These are phyloP conservation scores for Paecilomyces variotii DNA, from an alignment of 2,329 filamentous ascomycete species.

Conservation along the genomic window DNA sequence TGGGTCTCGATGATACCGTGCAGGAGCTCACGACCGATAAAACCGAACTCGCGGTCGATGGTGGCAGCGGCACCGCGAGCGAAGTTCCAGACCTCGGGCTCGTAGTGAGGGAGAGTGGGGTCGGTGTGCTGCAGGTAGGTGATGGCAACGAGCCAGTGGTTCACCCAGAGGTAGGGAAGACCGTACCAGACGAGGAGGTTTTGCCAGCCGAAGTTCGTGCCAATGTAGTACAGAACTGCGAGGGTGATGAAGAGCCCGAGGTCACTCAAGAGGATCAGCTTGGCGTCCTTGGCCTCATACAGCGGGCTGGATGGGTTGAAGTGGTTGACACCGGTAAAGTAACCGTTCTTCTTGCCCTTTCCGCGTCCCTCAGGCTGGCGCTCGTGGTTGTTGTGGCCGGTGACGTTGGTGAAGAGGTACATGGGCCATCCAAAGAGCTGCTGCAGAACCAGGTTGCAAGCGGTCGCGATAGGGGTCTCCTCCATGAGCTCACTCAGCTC, in stretches of 20 bases:
- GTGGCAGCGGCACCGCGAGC: constrained; percentile 89
- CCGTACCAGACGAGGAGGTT: constrained; percentile 95
- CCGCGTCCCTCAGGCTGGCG: constrained; percentile 88
- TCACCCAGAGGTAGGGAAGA: constrained; percentile 91
- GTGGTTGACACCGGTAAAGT: constrained; percentile 80
- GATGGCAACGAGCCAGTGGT: constrained; percentile 98
- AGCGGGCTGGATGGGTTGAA: constrained; percentile 82
- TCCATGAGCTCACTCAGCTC: constrained; percentile 84
- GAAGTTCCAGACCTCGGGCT: constrained; percentile 79
- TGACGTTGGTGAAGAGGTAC: constrained; percentile 87
- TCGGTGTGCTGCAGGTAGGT: constrained; percentile 98
- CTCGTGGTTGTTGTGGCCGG: constrained; percentile 91
- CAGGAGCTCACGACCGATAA: constrained; percentile 81
- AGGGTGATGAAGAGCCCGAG: constrained; percentile 63
- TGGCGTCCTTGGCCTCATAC: constrained; percentile 84
- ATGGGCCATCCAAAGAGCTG: constrained; percentile 89
- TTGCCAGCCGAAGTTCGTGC: constrained; percentile 68
- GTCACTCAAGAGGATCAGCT: constrained; percentile 79
- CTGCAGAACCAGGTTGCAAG: constrained; percentile 66
- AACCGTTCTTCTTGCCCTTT: constrained; percentile 82
- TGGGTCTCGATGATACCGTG: constrained; percentile 98
- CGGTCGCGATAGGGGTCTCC: constrained; percentile 83
- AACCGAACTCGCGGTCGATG: constrained; percentile 94
- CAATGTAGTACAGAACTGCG: constrained; percentile 58
- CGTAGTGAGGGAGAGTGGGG: constrained; percentile 87